Evolutionary conservation across 2,329 filamentous ascomycete species (phyloP), one percentile per base, ranked within the genome.

Genomic region (Endoconidiophora laricicola): DNA sequence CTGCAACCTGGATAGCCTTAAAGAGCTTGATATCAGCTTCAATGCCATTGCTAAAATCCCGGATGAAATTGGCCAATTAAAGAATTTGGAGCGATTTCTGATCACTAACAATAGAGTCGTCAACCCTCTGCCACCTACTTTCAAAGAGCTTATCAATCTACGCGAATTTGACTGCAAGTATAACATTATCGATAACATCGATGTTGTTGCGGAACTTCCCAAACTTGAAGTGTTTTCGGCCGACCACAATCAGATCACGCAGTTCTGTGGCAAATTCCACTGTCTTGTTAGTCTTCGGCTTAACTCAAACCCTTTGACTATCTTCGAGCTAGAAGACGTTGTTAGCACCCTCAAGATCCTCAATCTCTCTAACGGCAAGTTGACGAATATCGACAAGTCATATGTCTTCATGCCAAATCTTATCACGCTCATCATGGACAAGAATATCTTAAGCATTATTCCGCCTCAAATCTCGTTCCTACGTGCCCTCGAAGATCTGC

Each of bases 1-100:
- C 20, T 90, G 86, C 63, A 74, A 86, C 22, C 68, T 98, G 18
- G 78, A 78, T 56, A 87, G 82, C 41, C 67, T 98, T 43, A 84
- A 94, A 10, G 90, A 98, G 61, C 75, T 98, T 39, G 91, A 98
- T 59, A 78, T 98, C 60, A 96, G 90, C 62, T 98, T 98, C 74
- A 98, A 98, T 61, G 77, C 81, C 39, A 94, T 98, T 55, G 76
- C 76, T 9, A 75, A 70, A 49, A 68, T 98, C 6, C 87, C 88
- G 0, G 79, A 81, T 12, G 69, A 80, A 55, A 84, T 98, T 56
- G 86, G 87, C 5, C 78, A 79, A 50, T 66, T 98, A 52, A 78
- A 73, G 52, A 85, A 80, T 49, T 68, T 98, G 37, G 91, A 96
- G 64, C 80, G 88, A 55, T 74, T 98, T 26, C 86, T 91, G 67